Evolutionary conservation across 805 yeast species (phyloP).

Genomic region (Saccharomycopsis vini): DNA sequence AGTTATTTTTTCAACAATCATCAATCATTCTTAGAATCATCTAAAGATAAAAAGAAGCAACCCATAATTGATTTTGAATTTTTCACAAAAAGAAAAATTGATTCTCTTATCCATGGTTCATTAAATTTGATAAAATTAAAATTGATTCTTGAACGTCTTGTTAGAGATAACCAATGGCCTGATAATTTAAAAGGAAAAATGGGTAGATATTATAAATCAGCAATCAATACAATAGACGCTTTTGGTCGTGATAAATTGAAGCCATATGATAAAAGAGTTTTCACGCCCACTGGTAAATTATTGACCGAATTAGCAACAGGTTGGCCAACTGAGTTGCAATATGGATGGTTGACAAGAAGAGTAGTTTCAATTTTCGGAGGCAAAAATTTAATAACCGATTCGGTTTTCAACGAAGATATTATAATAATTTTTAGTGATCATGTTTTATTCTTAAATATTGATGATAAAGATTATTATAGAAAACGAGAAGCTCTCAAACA

Average conservation of each 20-base stretch:
- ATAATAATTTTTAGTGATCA: constrained; percentile 77
- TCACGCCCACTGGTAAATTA: constrained; percentile 87
- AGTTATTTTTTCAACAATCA: constrained; percentile 34
- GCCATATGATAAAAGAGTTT: constrained; percentile 55
- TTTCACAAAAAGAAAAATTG: constrained; percentile 45
- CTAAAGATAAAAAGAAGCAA: constrained; percentile 17
- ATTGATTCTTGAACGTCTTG: constrained; percentile 55
- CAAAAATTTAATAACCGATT: constrained; percentile 25
- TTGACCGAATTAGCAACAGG: constrained; percentile 73
- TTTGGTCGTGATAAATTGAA: constrained; percentile 54
- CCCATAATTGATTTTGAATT: constrained; percentile 15
- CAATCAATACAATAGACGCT: constrained; percentile 65
- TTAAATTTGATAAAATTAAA: constrained; percentile 65
- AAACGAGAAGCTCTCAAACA: constrained; percentile 17
- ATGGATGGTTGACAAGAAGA: constrained; percentile 81
- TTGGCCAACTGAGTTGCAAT: constrained; percentile 84
- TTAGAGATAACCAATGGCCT: constrained; percentile 40
- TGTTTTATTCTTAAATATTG: constrained; percentile 52
- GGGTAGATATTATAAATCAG: constrained; percentile 38
- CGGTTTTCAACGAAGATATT: constrained; percentile 37
- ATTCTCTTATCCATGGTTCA: constrained; percentile 57
- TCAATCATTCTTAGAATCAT: constrained; percentile 23
- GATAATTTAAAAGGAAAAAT: constrained; percentile 22
- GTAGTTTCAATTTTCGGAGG: constrained; percentile 69
- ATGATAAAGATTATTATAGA: constrained; percentile 34